phyloP scores from a whole-genome alignment of 2,329 filamentous ascomycete species.

The Drechslera avenae region DNA sequence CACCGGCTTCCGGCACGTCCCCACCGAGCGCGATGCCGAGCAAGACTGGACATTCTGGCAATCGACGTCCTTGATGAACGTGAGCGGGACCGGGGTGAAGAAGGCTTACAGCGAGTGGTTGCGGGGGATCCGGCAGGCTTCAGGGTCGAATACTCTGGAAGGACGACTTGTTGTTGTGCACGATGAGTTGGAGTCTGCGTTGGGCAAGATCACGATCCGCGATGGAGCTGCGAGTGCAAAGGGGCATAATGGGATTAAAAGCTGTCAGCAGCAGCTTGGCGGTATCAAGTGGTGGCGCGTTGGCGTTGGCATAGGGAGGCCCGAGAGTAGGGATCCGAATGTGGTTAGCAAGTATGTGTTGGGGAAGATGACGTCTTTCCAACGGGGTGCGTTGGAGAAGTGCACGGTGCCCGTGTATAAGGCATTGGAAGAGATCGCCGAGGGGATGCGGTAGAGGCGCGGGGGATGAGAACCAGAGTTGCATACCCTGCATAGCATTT shows the following conservation, averaged over 20 bases:
- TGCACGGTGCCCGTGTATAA: conserved; percentile 57
- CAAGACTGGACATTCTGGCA: conserved; percentile 70
- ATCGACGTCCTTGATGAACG: conserved; percentile 81
- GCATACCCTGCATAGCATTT: conserved; percentile 6
- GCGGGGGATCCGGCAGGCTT: conserved; percentile 10
- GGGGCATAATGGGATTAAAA: conserved; percentile 56
- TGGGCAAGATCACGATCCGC: conserved; percentile 70
- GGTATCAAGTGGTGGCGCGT: conserved; percentile 62
- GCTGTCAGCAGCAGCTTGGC: conserved; percentile 38
- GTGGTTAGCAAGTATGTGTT: conserved; percentile 81
- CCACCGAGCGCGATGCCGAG: conserved; percentile 20
- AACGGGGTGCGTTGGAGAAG: conserved; percentile 53
- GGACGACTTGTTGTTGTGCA: conserved; percentile 76
- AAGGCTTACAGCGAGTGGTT: conserved; percentile 66
- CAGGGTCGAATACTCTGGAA: conserved; percentile 24
- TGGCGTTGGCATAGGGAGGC: conserved; percentile 86
- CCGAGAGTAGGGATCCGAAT: conserved; percentile 66
- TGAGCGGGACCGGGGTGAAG: conserved; percentile 73
- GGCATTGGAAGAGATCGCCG: conserved; percentile 58
- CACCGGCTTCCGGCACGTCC: conserved; percentile 27
- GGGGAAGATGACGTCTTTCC: conserved; percentile 61
- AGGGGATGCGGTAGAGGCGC: conserved; percentile 32
- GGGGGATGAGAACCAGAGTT: background rate
- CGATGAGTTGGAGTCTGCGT: conserved; percentile 78
- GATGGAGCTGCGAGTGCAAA: conserved; percentile 59